Conservation (phyloP, 169 alveolate genomes). For the Perkinsus marinus region DNA sequence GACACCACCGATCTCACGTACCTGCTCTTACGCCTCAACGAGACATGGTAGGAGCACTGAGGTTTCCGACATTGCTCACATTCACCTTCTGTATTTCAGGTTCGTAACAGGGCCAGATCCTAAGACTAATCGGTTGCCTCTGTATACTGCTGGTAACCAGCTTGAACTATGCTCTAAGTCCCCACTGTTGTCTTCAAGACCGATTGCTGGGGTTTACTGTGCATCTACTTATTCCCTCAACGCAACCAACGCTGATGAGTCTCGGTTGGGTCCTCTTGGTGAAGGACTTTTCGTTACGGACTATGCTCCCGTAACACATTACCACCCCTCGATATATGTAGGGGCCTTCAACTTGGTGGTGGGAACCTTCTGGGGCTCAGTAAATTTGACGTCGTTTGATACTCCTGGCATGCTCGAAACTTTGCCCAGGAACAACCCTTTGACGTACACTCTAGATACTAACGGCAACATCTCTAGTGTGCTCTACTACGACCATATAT, state of each 20-base stretch:
- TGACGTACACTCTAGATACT: background rate
- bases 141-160: background rate
- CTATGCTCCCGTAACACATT: background rate
- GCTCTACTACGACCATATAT: background rate
- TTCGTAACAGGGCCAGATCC: background rate
- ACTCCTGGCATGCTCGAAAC: background rate
- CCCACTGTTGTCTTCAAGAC: background rate
- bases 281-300: background rate
- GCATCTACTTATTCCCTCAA: background rate
- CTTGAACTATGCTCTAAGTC: background rate
- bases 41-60: background rate
- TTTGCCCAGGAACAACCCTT: background rate
- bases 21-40: background rate
- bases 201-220: background rate
- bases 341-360: background rate
- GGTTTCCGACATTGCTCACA: too few relatives aligned
- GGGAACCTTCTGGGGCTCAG: background rate
- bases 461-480: background rate
- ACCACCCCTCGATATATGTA: background rate
- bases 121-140: background rate
- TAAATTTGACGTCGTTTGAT: background rate
- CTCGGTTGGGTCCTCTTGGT: background rate
- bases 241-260: background rate
- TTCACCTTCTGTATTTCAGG: background rate
- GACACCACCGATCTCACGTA: background rate